Evolutionary conservation across 371 early-diverging fungal genomes (phyloP), one percentile per base, ranked within the genome.

Genomic region (Mucor irregularis): DNA sequence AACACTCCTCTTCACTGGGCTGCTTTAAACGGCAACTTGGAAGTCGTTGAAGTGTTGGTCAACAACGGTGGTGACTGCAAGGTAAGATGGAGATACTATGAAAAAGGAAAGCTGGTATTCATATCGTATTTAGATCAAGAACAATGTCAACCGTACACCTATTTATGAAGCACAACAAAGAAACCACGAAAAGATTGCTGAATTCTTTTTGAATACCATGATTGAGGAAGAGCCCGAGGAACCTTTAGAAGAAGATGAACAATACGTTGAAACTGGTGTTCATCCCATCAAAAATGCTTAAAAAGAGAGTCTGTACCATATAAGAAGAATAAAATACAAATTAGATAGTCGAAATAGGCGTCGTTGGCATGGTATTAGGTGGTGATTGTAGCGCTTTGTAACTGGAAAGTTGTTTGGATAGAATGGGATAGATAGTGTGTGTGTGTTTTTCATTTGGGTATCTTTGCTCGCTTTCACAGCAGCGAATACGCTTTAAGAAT

Each of bases 1-100:
- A 89, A 88, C 56, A 88, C 93, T 13, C 82, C 95, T 19, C 76
- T 95, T 44, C 95, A 95, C 66, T 93, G 93, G 93, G 91, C 91
- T 38, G 88, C 91, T 6, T 67, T 92, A 26, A 95, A 92, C 67
- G 93, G 94, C 5, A 86, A 90, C 44, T 55, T 72, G 53, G 81
- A 84, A 49, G 78, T 80, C 16, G 91, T 89, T 8, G 69, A 87
- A 61, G 6, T 73, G 28, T 63, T 94, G 55, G 74, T 88, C 11
- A 62, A 68, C 19, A 53, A 51, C 8, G 95, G 80, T 40, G 85
- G 79, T 29, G 80, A 87, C 58, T 80, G 80, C 57, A 82, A 80
- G 78, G 86, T 89, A 85, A 58, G 25, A 34, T 17, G 49, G 38
- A 25, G 25, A 40, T 17, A 29, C 16, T 26, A 44, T 37, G 19